phyloP scores from a whole-genome alignment of 2,329 filamentous ascomycete genomes.

The Volutella citrinella region DNA sequence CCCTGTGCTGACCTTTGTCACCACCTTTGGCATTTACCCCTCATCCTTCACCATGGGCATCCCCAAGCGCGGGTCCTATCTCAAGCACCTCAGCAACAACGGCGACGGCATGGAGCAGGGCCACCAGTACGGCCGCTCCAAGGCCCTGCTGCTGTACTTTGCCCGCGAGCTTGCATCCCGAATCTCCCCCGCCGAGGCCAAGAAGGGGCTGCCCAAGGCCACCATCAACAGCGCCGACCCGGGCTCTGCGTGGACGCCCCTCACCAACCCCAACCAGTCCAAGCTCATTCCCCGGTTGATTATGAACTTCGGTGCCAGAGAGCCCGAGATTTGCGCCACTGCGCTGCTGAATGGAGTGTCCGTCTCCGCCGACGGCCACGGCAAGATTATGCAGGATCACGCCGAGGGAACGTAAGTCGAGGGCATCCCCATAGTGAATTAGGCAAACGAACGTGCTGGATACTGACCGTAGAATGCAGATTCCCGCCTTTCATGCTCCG shows the following conservation, averaged over 20 bases:
- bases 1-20: conserved; percentile 37
- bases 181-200: conserved; percentile 16
- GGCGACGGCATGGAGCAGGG: conserved; percentile 34
- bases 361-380: conserved; percentile 26
- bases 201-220: conserved; percentile 23
- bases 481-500: conserved; percentile 37
- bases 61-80: conserved; percentile 31
- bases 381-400: conserved; percentile 37
- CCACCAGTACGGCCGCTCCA: conserved; percentile 37
- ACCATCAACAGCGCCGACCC: conserved; percentile 38
- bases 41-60: conserved; percentile 35
- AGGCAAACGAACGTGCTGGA: not conserved
- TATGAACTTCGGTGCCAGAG: conserved; percentile 35
- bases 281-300: conserved; percentile 36
- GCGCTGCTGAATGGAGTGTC: conserved; percentile 36
- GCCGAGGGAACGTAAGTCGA: conserved; percentile 30
- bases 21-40: conserved; percentile 36
- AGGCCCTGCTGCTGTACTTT: conserved; percentile 36
- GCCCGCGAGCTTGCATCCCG: conserved; percentile 33
- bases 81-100: conserved; percentile 34
- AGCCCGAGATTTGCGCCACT: conserved; percentile 34
- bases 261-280: conserved; percentile 33
- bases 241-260: conserved; percentile 36
- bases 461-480: conserved; percentile 13
- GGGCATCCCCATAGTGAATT: not conserved